Evolutionary conservation across 768 basidiomycete species (phyloP).

Genomic region (Tylopilus sp.): DNA sequence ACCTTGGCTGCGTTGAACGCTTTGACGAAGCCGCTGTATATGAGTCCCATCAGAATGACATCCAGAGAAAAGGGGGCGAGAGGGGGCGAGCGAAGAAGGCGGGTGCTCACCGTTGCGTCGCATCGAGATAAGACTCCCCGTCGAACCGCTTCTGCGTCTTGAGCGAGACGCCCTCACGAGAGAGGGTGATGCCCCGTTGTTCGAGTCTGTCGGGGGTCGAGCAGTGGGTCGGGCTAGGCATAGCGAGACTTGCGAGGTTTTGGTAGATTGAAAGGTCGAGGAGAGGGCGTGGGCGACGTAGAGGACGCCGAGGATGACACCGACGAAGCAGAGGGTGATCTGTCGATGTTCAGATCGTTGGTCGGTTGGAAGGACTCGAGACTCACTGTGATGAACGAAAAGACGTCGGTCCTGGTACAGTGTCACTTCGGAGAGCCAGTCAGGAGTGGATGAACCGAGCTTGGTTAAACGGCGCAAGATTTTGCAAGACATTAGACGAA

Average conservation of each 20-base stretch:
- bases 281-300: conserved; percentile 38
- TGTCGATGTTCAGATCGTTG: neutral
- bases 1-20: conserved; percentile 45
- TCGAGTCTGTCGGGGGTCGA: conserved; percentile 36
- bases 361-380: no score
- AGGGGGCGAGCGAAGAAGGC: neutral
- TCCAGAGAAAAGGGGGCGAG: no score
- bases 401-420: conserved; percentile 16
- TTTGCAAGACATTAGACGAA: no score
- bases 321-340: conserved; percentile 46
- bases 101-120: conserved; percentile 58
- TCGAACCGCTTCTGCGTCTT: no score
- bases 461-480: no score
- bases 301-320: conserved; percentile 42
- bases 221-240: neutral
- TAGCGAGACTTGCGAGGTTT: conserved; percentile 54
- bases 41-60: no score
- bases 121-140: no score
- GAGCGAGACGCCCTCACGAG: conserved; percentile 55
- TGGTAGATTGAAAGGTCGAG: conserved; percentile 45
- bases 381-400: conserved; percentile 13
- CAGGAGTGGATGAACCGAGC: no score
- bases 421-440: no score
- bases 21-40: conserved; percentile 49
- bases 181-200: conserved; percentile 53